Evolutionary conservation across 2,329 filamentous ascomycete genomes (phyloP), one percentile per base, ranked within the genome.

Genomic region (Penicillium sp.): DNA sequence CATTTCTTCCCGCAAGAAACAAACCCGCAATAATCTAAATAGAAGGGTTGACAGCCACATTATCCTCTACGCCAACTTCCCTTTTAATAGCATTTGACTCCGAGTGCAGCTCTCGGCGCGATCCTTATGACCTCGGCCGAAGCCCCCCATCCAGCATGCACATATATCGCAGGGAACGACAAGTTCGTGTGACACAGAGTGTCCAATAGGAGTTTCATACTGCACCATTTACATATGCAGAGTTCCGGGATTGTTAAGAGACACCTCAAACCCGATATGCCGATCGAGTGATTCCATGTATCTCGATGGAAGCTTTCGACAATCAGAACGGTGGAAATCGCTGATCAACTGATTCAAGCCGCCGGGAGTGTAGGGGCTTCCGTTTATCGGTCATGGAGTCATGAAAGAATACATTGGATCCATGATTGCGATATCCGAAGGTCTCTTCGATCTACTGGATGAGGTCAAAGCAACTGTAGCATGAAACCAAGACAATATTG

Each of bases 301-400:
- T 86, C 65, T 85, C 82, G 1, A 73, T 86, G 4, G 73, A 66
- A 40, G 70, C 84, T 68, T 85, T 84, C 62, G 73, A 79, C 29
- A 59, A 68, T 5, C 79, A 82, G 47, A 77, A 82, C 61, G 77
- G 82, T 54, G 70, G 77, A 77, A 39, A 85, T 86, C 59, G 82
- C 82, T 0, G 50, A 66, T 1, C 68, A 84, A 57, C 74, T 86
- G 2, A 71, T 81, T 53, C 60, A 75, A 12, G 83, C 83, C 0
- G 81, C 83, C 2, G 82, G 85, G 60, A 80, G 80, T 8, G 78
- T 80, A 50, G 83, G 83, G n/a, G 85, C 86, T 86, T 70, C 79
- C 78, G 34, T 61, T 86, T 2, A 68, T 78, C 16, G 75, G 84
- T 63, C 83, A 85, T 58, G 80, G 78, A n/a, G 80, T 86, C 58